phyloP scores from a whole-genome alignment of 2,329 filamentous ascomycete genomes.

The Cordyceps fumosorosea region DNA sequence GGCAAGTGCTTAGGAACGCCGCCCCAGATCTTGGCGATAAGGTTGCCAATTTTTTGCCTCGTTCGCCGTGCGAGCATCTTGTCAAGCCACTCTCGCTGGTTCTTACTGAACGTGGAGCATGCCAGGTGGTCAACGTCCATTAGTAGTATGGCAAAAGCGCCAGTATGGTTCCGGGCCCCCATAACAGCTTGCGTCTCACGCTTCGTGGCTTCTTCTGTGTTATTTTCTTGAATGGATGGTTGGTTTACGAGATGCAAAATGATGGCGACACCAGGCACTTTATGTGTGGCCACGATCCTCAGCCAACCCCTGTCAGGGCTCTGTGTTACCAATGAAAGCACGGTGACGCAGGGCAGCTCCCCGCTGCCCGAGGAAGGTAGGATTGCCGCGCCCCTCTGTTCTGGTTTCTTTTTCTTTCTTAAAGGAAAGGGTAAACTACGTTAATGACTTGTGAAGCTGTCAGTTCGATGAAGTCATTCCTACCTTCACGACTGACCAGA shows the following conservation, averaged over 20 bases:
- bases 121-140: not conserved
- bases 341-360: too few relatives aligned
- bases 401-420: too few relatives aligned
- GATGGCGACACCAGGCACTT: too few relatives aligned
- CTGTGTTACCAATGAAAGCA: too few relatives aligned
- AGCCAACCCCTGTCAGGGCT: too few relatives aligned
- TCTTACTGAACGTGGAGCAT: not conserved
- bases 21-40: not conserved
- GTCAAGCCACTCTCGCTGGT: constrained; percentile 1
- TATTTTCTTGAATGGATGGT: not conserved
- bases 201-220: not conserved
- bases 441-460: too few relatives aligned
- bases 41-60: not conserved
- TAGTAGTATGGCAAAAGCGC: not conserved
- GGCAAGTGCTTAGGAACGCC: not conserved
- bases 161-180: not conserved
- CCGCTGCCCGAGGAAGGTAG: too few relatives aligned
- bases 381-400: too few relatives aligned
- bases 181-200: not conserved
- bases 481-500: too few relatives aligned
- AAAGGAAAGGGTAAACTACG: too few relatives aligned
- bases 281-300: too few relatives aligned
- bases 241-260: not conserved
- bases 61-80: not conserved
- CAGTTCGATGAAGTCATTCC: too few relatives aligned